phyloP scores from a whole-genome alignment of 1,139 yeast species.

The Debaryomyces sp. region DNA sequence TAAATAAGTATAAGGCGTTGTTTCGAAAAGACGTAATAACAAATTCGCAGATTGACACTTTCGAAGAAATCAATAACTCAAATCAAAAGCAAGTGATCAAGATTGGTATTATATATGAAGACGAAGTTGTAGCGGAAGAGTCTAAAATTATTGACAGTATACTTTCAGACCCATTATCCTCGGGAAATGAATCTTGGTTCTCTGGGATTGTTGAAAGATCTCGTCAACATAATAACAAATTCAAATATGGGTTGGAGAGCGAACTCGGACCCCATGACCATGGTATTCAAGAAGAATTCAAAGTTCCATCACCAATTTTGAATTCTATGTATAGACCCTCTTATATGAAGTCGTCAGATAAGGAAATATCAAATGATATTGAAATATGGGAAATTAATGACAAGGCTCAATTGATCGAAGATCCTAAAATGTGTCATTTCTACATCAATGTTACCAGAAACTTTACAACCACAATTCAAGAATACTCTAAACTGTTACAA shows the following conservation, averaged over 20 bases:
- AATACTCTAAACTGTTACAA: constrained; percentile 21
- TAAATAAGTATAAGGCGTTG: constrained; percentile 19
- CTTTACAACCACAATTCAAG: constrained; percentile 19
- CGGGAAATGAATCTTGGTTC: constrained; percentile 36
- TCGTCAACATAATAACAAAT: constrained; percentile 20
- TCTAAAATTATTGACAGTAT: constrained; percentile 39
- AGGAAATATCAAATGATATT: constrained; percentile 22
- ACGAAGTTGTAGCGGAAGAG: constrained; percentile 18
- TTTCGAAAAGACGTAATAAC: constrained; percentile 33
- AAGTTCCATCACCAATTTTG: constrained; percentile 41
- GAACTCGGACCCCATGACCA: neutral
- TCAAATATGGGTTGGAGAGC: constrained; percentile 16
- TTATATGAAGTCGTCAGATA: constrained; percentile 18
- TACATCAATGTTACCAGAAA: constrained; percentile 34
- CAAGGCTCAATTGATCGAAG: constrained; percentile 10
- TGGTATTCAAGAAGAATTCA: constrained; percentile 11
- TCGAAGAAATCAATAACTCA: constrained; percentile 9
- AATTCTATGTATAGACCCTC: constrained; percentile 29
- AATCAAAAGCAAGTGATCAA: constrained; percentile 17
- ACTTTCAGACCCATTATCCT: constrained; percentile 47
- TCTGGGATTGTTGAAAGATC: constrained; percentile 25
- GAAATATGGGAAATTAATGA: constrained; percentile 35
- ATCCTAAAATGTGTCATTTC: constrained; percentile 28
- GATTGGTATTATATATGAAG: constrained; percentile 37
- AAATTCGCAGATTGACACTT: constrained; percentile 15